Conservation (phyloP, 2,329 filamentous ascomycete species). For the Alternaria gansuensis region DNA sequence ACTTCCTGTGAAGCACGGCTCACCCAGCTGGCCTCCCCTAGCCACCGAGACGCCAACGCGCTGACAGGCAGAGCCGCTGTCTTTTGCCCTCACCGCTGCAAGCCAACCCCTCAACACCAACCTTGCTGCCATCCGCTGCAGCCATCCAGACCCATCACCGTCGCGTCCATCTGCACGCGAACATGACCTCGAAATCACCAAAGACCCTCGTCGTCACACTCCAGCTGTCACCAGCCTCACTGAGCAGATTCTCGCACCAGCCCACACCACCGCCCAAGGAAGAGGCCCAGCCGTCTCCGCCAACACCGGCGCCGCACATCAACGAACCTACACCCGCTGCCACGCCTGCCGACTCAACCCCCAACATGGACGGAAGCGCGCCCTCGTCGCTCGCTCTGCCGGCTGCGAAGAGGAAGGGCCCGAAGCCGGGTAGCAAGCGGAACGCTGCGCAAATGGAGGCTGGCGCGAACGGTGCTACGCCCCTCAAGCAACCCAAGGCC, state of each 20-base stretch:
- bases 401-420: constrained; percentile 75
- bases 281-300: constrained; percentile 52
- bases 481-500: constrained; percentile 73
- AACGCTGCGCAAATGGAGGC: constrained; percentile 65
- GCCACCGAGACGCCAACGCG: constrained; percentile 19
- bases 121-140: constrained; percentile 24
- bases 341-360: constrained; percentile 56
- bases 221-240: constrained; percentile 43
- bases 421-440: constrained; percentile 71
- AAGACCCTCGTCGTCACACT: constrained; percentile 49
- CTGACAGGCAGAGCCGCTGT: constrained; percentile 23
- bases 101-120: constrained; percentile 14
- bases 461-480: constrained; percentile 40
- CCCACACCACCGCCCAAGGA: constrained; percentile 36
- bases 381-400: constrained; percentile 57
- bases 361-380: constrained; percentile 46
- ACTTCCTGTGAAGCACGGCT: constrained; percentile 14
- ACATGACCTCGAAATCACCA: constrained; percentile 47
- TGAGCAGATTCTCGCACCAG: constrained; percentile 44
- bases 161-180: constrained; percentile 35
- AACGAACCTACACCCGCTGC: constrained; percentile 50
- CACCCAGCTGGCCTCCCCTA: constrained; percentile 8
- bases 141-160: constrained; percentile 34
- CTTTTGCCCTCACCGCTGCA: constrained; percentile 18
- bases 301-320: constrained; percentile 48